phyloP scores from a whole-genome alignment of 306 rosid species.

The Carpinus fangiana region DNA sequence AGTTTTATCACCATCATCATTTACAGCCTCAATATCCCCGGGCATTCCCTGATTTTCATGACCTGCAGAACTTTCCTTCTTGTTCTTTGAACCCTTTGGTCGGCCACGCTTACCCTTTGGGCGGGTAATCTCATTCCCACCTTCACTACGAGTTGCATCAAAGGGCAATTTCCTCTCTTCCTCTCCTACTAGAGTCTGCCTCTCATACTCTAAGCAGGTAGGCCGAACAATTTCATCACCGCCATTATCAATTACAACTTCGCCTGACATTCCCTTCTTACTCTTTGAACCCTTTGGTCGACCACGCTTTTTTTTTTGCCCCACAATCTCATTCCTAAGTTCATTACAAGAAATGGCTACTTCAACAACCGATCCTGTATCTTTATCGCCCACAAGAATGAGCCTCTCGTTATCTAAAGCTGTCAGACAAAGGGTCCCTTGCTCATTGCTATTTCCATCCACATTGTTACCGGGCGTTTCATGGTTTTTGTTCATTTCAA shows the following conservation, averaged over 20 bases:
- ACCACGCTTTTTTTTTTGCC: slow-evolving; percentile 28
- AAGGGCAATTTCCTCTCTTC: not conserved
- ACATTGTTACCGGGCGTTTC: slow-evolving; percentile 2
- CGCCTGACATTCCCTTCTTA: slow-evolving; percentile 14
- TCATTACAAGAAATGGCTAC: slow-evolving; percentile 18
- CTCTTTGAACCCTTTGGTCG: slow-evolving; percentile 39
- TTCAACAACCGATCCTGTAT: not conserved
- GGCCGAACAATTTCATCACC: slow-evolving; percentile 15
- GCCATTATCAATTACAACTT: slow-evolving; percentile 12
- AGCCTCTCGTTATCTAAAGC: slow-evolving; percentile 21
- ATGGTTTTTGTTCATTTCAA: not conserved
- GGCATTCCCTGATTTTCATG: not conserved
- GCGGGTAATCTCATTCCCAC: slow-evolving; percentile 23
- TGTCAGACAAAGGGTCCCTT: slow-evolving; percentile 4
- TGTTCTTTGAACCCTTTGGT: slow-evolving; percentile 38
- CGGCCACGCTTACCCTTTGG: slow-evolving; percentile 32
- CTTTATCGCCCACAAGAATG: slow-evolving; percentile 4
- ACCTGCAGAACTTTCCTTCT: slow-evolving; percentile 18
- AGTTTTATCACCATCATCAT: slow-evolving; percentile 16
- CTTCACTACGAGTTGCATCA: slow-evolving; percentile 21
- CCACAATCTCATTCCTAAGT: slow-evolving; percentile 28
- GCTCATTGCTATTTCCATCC: slow-evolving; percentile 21
- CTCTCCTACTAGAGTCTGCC: slow-evolving; percentile 5
- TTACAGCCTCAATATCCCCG: not conserved
- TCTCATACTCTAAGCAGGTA: slow-evolving; percentile 22